Evolutionary conservation across 176 grass and related monocot genomes (phyloP).

Genomic region (Avena atlantica): DNA sequence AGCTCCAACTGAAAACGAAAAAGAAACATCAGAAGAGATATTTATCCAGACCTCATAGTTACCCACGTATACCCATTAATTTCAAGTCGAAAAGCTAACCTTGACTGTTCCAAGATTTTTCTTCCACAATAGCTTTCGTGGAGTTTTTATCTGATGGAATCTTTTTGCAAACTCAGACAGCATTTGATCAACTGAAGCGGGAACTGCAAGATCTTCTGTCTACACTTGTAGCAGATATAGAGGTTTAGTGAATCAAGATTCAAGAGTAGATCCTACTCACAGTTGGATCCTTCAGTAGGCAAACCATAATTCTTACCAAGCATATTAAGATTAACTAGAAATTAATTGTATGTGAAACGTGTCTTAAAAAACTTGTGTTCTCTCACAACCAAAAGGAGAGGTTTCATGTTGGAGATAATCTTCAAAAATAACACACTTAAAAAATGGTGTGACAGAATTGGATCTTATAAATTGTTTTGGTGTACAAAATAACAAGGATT

Average conservation of each 20-base stretch:
- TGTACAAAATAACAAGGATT: slow-evolving; percentile 13
- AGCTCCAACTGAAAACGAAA: slow-evolving; percentile 74
- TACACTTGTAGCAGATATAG: slow-evolving; percentile 41
- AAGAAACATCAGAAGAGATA: slow-evolving; percentile 25
- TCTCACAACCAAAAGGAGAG: not conserved
- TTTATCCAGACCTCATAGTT: not conserved
- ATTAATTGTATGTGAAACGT: not conserved
- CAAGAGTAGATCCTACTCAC: not conserved
- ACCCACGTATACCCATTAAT: slow-evolving; percentile 27
- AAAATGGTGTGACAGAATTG: not conserved
- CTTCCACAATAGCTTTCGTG: slow-evolving; percentile 95
- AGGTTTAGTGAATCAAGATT: slow-evolving; percentile 35
- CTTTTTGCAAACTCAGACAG: slow-evolving; percentile 90
- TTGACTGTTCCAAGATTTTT: slow-evolving; percentile 97
- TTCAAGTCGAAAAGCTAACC: slow-evolving; percentile 54
- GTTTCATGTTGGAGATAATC: not conserved
- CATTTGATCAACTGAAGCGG: slow-evolving; percentile 77
- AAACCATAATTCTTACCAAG: slow-evolving; percentile 1
- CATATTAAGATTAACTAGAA: slow-evolving; percentile 19
- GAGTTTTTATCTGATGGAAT: slow-evolving; percentile 98
- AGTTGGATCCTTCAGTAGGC: not conserved
- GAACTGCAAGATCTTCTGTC: slow-evolving; percentile 80
- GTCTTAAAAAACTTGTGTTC: not conserved
- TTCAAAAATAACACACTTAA: not conserved
- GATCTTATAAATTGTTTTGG: not conserved